Conservation (phyloP, 202 grass and related monocot species). For the Digitaria exilis region DNA sequence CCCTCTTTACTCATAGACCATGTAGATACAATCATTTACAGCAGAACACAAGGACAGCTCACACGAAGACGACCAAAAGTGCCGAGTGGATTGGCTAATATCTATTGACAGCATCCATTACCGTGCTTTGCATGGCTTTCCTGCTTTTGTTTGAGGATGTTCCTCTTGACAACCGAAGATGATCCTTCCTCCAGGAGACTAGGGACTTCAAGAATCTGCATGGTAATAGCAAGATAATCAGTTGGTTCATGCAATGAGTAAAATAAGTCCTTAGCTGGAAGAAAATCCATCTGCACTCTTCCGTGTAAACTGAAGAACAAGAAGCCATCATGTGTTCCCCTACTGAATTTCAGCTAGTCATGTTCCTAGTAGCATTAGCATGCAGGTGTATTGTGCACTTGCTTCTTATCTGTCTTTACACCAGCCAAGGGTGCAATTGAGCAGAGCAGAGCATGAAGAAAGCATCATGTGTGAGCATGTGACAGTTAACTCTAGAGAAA, state of each 20-base stretch:
- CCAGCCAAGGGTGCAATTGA: not conserved
- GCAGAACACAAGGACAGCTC: slow-evolving; percentile 32
- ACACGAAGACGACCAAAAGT: not conserved
- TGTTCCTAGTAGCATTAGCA: not conserved
- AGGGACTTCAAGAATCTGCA: slow-evolving; percentile 88
- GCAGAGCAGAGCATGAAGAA: not conserved
- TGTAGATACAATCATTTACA: slow-evolving; percentile 72
- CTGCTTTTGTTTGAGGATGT: slow-evolving; percentile 91
- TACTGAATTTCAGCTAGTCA: not conserved
- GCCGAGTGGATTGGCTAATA: not conserved
- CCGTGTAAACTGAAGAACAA: not conserved
- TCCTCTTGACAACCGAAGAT: slow-evolving; percentile 76
- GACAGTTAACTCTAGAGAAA: not conserved
- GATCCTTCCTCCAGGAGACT: slow-evolving; percentile 92
- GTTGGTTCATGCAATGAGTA: not conserved
- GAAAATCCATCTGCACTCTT: not conserved
- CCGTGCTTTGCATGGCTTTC: slow-evolving; percentile 63
- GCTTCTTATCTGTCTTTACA: not conserved
- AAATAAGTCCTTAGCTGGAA: not conserved
- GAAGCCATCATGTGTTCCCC: not conserved
- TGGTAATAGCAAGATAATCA: slow-evolving; percentile 2
- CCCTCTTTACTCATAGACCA: slow-evolving; percentile 41
- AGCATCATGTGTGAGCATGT: not conserved
- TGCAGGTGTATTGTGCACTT: not conserved
- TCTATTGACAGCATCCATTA: slow-evolving; percentile 71